Conservation (phyloP, 176 grass and related monocot genomes). For the Tillandsia fasciculata region DNA sequence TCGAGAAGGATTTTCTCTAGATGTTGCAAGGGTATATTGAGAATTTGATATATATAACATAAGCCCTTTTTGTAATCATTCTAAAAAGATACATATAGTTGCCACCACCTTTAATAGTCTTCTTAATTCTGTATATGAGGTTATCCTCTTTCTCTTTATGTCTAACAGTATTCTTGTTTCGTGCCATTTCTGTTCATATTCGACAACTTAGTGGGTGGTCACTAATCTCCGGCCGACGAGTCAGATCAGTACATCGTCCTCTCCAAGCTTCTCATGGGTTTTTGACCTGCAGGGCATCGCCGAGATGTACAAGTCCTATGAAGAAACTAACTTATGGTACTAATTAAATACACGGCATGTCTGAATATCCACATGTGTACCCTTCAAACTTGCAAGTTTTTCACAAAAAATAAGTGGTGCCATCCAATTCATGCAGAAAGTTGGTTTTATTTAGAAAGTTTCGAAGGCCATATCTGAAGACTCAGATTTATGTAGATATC, state of each 20-base stretch:
- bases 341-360: not conserved
- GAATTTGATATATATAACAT: not conserved
- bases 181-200: constrained; percentile 8
- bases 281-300: constrained; percentile 87
- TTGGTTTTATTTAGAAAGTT: too few relatives aligned
- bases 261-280: constrained; percentile 62
- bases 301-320: constrained; percentile 91
- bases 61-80: not conserved
- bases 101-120: not conserved
- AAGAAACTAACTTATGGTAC: constrained; percentile 93
- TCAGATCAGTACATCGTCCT: constrained; percentile 24
- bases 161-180: not conserved
- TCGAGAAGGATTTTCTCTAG: constrained; percentile 64
- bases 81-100: not conserved
- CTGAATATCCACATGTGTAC: not conserved
- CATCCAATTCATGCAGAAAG: too few relatives aligned
- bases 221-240: constrained; percentile 58
- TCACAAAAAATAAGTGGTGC: too few relatives aligned
- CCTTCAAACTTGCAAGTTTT: too few relatives aligned
- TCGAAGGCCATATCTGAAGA: too few relatives aligned
- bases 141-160: not conserved
- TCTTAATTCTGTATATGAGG: not conserved
- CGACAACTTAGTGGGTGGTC: constrained; percentile 57
- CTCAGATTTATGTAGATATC: too few relatives aligned
- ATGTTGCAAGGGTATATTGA: constrained; percentile 66